Percentiles rank a stretch among this genome's conserved stretches.
These are phyloP conservation scores for Beverwykella pulmonaria DNA, from an alignment of 495 filamentous ascomycete genomes.

Conservation along the genomic window DNA sequence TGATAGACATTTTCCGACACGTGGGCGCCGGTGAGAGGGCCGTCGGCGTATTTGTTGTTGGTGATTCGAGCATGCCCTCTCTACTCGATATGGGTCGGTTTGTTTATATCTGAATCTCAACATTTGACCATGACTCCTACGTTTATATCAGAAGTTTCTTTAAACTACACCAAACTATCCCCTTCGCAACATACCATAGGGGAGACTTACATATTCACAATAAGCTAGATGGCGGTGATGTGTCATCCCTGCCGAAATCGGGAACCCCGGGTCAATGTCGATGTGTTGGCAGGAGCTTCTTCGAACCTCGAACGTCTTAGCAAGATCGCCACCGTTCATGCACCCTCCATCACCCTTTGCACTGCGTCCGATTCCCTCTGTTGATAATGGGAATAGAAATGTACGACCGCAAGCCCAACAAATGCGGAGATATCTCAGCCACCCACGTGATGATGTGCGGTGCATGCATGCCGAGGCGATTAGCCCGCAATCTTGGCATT, in stretches of 20 bases:
- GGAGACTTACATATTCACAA: not conserved
- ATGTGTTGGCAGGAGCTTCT: constrained; percentile 9
- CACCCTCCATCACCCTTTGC: not conserved
- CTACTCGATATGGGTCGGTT: not conserved
- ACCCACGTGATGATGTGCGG: constrained; percentile 8
- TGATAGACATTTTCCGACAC: not conserved
- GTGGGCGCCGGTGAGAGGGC: not conserved
- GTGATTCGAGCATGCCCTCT: not conserved
- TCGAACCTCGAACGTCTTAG: not conserved
- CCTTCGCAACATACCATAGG: not conserved
- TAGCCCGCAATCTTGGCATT: constrained; percentile 11
- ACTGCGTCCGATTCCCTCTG: not conserved
- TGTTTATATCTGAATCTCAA: not conserved
- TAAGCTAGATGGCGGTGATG: not conserved
- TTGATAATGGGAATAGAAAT: too few species aligned
- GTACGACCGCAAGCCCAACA: not conserved
- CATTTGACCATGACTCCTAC: not conserved
- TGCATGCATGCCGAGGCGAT: not conserved
- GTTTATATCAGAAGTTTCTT: too few species aligned
- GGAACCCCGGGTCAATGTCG: not conserved
- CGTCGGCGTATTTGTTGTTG: not conserved
- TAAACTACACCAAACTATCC: not conserved
- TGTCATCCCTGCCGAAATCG: not conserved
- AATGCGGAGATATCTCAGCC: not conserved
- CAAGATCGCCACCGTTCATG: not conserved